Conservation (phyloP, 306 rosid species). For the Cyamopsis tetragonoloba region DNA sequence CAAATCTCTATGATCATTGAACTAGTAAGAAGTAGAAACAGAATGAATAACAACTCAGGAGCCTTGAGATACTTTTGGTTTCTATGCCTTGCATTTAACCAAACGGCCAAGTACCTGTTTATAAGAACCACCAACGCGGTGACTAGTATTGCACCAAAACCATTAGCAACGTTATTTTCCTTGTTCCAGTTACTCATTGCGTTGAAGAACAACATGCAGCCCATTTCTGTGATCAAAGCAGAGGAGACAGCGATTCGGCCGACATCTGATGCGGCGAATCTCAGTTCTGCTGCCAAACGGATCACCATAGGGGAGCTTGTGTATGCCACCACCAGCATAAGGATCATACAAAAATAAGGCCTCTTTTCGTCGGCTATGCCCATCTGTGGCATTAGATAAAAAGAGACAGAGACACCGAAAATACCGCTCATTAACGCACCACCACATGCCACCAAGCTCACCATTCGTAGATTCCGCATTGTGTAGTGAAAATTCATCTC, state of each 20-base stretch:
- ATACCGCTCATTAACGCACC: slow-evolving; percentile 43
- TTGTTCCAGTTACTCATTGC: slow-evolving; percentile 26
- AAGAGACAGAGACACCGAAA: slow-evolving; percentile 57
- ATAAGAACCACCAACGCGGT: slow-evolving; percentile 5
- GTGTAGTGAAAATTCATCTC: slow-evolving; percentile 54
- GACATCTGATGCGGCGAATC: slow-evolving; percentile 52
- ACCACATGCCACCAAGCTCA: slow-evolving; percentile 45
- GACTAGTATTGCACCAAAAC: slow-evolving; percentile 13
- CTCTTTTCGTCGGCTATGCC: neutral
- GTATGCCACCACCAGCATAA: slow-evolving; percentile 57
- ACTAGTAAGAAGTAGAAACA: slow-evolving; percentile 47
- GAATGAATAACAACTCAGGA: slow-evolving; percentile 53
- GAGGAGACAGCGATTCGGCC: slow-evolving; percentile 62
- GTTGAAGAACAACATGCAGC: slow-evolving; percentile 54
- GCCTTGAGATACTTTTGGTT: slow-evolving; percentile 70
- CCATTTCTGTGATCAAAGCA: slow-evolving; percentile 57
- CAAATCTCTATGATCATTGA: slow-evolving; percentile 63
- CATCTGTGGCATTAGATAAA: slow-evolving; percentile 42
- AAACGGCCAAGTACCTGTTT: slow-evolving; percentile 48
- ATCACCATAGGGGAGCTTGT: slow-evolving; percentile 81
- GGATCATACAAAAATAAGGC: slow-evolving; percentile 27
- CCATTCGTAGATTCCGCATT: slow-evolving; percentile 36
- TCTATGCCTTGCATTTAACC: slow-evolving; percentile 56
- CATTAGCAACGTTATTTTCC: neutral
- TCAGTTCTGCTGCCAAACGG: slow-evolving; percentile 66